Conservation (phyloP, 192 early-diverging fungal species). For the Gaertneriomyces sp. region DNA sequence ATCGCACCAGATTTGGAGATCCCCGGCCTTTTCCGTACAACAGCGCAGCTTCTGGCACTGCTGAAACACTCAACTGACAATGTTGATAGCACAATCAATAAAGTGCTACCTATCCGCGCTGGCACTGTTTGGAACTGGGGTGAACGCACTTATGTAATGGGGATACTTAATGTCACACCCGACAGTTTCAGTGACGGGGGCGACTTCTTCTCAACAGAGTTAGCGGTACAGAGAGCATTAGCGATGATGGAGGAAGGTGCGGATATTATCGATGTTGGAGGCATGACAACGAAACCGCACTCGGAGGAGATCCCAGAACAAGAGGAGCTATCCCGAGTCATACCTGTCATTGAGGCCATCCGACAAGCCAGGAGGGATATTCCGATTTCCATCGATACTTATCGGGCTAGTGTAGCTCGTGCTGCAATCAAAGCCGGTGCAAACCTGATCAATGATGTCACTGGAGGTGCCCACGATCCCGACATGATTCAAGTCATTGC, state of each 20-base stretch:
- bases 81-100: conserved; percentile 37
- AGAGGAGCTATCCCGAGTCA: conserved; percentile 73
- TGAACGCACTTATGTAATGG: conserved; percentile 82
- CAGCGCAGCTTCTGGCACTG: conserved; percentile 64
- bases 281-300: conserved; percentile 87
- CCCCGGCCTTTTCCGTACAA: conserved; percentile 78
- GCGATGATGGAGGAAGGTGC: conserved; percentile 73
- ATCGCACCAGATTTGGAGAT: conserved; percentile 87
- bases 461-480: conserved; percentile 74
- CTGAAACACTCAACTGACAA: conserved; percentile 34
- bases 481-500: conserved; percentile 79
- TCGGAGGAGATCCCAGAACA: conserved; percentile 68
- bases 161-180: conserved; percentile 94
- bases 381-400: conserved; percentile 94
- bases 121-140: conserved; percentile 55
- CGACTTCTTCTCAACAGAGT: conserved; percentile 51
- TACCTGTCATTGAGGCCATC: conserved; percentile 81
- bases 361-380: conserved; percentile 53
- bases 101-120: conserved; percentile 39
- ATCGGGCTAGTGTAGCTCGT: conserved; percentile 76
- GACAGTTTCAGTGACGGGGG: conserved; percentile 97
- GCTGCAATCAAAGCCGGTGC: conserved; percentile 88
- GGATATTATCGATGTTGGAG: conserved; percentile 94
- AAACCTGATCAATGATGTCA: conserved; percentile 92
- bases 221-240: conserved; percentile 64